Conservation (phyloP, 306 rosid genomes). For the Prunus campanulata region DNA sequence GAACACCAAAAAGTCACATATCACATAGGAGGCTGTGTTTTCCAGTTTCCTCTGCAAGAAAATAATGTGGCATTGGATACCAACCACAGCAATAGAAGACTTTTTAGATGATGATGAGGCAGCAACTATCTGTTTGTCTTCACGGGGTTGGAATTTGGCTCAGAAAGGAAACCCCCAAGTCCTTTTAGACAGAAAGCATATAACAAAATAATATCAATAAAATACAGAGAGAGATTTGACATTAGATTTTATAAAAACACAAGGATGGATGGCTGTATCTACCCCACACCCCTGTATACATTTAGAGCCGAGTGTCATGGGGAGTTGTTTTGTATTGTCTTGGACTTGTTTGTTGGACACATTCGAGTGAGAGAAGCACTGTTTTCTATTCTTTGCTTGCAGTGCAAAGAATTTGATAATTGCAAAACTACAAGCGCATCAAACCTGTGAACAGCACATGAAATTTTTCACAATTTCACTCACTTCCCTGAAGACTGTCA, state of each 20-base stretch:
- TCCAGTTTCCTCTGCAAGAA: conserved; percentile 15
- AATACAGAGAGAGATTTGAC: conserved; percentile 36
- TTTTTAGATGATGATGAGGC: conserved; percentile 19
- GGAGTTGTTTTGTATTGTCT: conserved; percentile 62
- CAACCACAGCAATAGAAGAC: conserved; percentile 34
- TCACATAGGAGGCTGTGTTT: conserved; percentile 19
- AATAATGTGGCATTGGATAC: conserved; percentile 36
- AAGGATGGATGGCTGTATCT: background rate
- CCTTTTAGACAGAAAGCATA: conserved; percentile 50
- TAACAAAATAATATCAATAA: conserved; percentile 26
- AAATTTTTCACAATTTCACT: conserved; percentile 19
- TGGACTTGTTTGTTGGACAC: conserved; percentile 75
- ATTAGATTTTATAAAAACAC: conserved; percentile 29
- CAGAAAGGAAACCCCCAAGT: conserved; percentile 45
- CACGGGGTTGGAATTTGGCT: conserved; percentile 51
- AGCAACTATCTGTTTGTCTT: conserved; percentile 40
- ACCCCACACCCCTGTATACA: conserved; percentile 32
- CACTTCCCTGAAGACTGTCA: conserved; percentile 46
- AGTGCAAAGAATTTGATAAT: conserved; percentile 56
- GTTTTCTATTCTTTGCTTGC: conserved; percentile 47
- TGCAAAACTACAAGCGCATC: conserved; percentile 72
- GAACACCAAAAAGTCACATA: conserved; percentile 7
- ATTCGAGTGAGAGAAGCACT: conserved; percentile 35
- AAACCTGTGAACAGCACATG: conserved; percentile 35
- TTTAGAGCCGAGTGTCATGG: conserved; percentile 40